Evolutionary conservation across 257 asterid genomes (phyloP).

Genomic region (Pogostemon cablin): DNA sequence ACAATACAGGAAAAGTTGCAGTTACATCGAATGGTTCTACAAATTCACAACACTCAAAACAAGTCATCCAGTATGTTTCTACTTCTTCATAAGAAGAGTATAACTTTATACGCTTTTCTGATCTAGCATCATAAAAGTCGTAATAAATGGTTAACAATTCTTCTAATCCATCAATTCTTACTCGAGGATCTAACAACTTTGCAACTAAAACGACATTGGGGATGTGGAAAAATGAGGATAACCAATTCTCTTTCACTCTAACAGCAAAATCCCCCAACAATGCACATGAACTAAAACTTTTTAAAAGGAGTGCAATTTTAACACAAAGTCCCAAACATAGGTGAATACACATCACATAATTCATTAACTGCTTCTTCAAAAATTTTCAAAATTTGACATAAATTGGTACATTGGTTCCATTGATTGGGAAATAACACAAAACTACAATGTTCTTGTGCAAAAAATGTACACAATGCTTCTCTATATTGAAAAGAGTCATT

Average conservation of each 20-base stretch:
- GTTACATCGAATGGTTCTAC: background rate
- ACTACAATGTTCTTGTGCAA: background rate
- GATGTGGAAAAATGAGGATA: slow-evolving; percentile 1
- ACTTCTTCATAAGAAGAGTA: slow-evolving; percentile 9
- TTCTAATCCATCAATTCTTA: slow-evolving; percentile 22
- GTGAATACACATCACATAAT: background rate
- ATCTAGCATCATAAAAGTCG: background rate
- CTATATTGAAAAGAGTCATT: background rate
- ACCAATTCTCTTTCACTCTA: slow-evolving; percentile 14
- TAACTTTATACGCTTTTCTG: background rate
- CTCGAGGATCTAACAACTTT: slow-evolving; percentile 22
- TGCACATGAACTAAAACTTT: background rate
- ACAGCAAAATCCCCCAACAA: background rate
- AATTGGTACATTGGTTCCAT: background rate
- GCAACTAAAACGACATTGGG: slow-evolving; percentile 23
- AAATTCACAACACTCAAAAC: background rate
- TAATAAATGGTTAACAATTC: background rate
- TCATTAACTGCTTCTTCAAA: background rate
- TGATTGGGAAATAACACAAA: background rate
- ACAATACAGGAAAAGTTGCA: background rate
- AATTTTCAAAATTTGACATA: background rate
- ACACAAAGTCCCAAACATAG: too few species aligned
- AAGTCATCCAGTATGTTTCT: background rate
- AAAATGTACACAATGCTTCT: background rate
- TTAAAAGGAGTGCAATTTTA: background rate